Evolutionary conservation across 2,329 filamentous ascomycete genomes (phyloP), one percentile per base, ranked within the genome.

Genomic region (Sporothrix brasiliensis): DNA sequence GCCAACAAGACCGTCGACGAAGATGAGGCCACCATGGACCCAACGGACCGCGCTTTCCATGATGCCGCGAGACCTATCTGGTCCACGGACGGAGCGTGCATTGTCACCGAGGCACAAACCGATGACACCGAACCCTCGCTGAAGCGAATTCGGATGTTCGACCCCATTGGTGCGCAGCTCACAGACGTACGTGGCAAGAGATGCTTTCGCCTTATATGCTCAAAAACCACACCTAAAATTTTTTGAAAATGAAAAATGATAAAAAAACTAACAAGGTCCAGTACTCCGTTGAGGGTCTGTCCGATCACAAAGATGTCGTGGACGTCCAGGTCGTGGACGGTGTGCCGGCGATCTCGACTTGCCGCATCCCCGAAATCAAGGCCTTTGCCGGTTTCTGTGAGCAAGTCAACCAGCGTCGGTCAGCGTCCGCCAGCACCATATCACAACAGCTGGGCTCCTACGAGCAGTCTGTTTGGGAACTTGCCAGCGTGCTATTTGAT

Each of bases 401-500:
- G 67, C 76, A 78, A 21, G 79, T 80, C 14, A 76, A 79, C 53
- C 72, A 72, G 14, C 72, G 73, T 11, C 68, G 79, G 72, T 73
- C 77, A 2, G 71, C 74, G 0, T 79, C 75, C 10, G 75, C 83
- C 13, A 79, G 77, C 74, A 76, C 79, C 52, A 72, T 82, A 21
- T 84, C 73, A 3, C 69, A 71, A 50, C 68, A 69, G 34, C 69
- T 72, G 2, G 73, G 74, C 69, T 79, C 82, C 24, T 87, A 92
- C 70, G 92, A 96, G 79, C 88, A 89, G 76, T 84, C 88, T 16
- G 88, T 95, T 0, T 99, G 96, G 95, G 87, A 92, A 72, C 84
- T 99, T 49, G 90, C 92, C 0, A 91, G 92, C 70, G 89, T 97
- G 50, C 85, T 99, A 3, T 99, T 97, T 76, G 93, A 97, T 74